These are phyloP conservation scores for Colletotrichum nymphaeae DNA, from an alignment of 2,329 filamentous ascomycete genomes.

Conservation along the genomic window DNA sequence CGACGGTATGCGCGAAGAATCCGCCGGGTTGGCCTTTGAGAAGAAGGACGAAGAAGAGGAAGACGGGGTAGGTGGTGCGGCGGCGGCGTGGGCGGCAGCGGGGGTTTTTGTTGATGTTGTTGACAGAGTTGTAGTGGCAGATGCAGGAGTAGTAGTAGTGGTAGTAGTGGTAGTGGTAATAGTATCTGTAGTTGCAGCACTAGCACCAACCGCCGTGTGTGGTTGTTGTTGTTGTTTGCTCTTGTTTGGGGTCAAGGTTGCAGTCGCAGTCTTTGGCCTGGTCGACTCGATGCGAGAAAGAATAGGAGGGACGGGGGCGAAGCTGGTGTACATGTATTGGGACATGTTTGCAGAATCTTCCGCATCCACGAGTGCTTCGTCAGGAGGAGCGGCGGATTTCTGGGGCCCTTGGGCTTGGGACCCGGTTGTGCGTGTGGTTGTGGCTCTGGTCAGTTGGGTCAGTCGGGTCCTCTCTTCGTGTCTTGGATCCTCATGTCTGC, in stretches of 20 bases:
- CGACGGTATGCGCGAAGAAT: constrained; percentile 16
- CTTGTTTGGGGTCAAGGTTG: neutral
- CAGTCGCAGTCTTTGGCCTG: constrained; percentile 19
- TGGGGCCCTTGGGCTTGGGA: constrained; percentile 2
- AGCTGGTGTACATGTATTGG: constrained; percentile 37
- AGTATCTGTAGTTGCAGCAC: neutral
- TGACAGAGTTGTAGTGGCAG: neutral
- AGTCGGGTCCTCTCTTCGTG: constrained; percentile 23
- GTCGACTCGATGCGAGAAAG: constrained; percentile 30
- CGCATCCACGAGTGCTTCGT: constrained; percentile 10
- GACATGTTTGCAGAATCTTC: constrained; percentile 34
- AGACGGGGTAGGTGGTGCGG: constrained; percentile 40
- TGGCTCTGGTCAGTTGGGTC: constrained; percentile 13
- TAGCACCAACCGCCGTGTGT: neutral
- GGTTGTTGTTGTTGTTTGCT: neutral
- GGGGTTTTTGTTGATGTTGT: constrained; percentile 35
- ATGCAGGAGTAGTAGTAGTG: neutral
- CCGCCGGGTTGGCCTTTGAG: constrained; percentile 20
- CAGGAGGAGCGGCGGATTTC: neutral
- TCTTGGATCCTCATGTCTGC: constrained; percentile 8
- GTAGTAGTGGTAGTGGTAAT: too few species aligned
- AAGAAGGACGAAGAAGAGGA: constrained; percentile 26
- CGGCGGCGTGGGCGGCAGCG: constrained; percentile 37
- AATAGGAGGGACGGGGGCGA: constrained; percentile 35
- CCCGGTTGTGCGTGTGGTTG: neutral